Base-by-base conservation (phyloP, 148 eudicot genomes). In the Nyssa sinensis region DNA sequence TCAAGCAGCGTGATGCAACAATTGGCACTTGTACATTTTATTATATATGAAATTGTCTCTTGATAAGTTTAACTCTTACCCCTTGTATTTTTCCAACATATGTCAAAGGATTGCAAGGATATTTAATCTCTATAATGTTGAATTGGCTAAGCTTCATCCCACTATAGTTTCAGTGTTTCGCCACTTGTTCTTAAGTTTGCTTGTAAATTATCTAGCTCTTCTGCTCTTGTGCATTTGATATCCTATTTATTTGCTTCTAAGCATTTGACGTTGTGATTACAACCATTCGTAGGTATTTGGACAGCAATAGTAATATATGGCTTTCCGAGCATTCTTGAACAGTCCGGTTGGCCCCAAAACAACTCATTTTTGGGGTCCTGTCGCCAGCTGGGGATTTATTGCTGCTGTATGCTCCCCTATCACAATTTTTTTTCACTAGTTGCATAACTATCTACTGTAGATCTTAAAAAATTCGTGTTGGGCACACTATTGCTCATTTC, bases 281-380 rank as follows among this genome's bases (percentile, higher is more conserved):
- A 33, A 25, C n/a, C 62, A 29, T 64, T 65, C 78, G 70, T 69
- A 64, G 66, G 29, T 28, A 41, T 24, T 27, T 64, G 39, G 70
- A 3, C 74, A 73, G 76, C 71, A n/a, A 59, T 60, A 51, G 10
- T 69, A 60, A 74, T 64, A 63, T 34, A 93, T 91, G 98, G 93
- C 97, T 72, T 88, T 91, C 86, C 85, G 84, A 44, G 84, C 93
- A 44, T 89, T 93, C 79, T 70, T 91, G 81, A 93, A 91, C 91
- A 93, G 98, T 79, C 97, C 98, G 4, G 87, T 93, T 76, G 98
- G 98, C 59, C 98, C 98, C 67, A 93, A 93, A 87, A 91, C 98
- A 71, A 91, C 97, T 79, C 98, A 93, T 74, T 93, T 93, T 63
- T 93, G 98, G 98, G 98, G 98, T 69, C 98, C 98, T 60, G 69